These are phyloP conservation scores for Rhynchosporium graminicola DNA, from an alignment of 2,329 filamentous ascomycete species.

Conservation along the genomic window DNA sequence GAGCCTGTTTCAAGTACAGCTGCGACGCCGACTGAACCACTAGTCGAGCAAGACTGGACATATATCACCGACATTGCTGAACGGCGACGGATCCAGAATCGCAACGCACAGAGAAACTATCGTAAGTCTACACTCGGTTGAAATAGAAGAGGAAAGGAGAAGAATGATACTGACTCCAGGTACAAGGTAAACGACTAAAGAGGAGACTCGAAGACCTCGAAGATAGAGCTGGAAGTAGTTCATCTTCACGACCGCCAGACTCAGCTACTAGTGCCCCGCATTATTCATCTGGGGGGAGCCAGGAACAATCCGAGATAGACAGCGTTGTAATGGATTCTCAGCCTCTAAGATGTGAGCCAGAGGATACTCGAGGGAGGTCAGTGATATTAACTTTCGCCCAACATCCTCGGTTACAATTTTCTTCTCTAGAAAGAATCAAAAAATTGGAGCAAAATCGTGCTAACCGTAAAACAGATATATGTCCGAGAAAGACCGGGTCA, in stretches of 20 bases:
- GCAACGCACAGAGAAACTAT: conserved; percentile 37
- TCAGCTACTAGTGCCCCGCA: neutral
- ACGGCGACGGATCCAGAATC: conserved; percentile 39
- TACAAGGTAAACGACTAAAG: conserved; percentile 9
- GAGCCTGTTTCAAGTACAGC: neutral
- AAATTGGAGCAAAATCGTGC: too few relatives aligned
- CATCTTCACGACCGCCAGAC: neutral
- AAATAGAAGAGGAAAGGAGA: neutral
- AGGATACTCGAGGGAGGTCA: neutral
- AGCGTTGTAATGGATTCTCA: neutral
- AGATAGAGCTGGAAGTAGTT: conserved; percentile 1
- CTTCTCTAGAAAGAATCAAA: too few relatives aligned
- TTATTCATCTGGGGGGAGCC: neutral
- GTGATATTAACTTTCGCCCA: too few relatives aligned
- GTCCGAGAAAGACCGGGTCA: neutral
- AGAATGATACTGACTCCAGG: neutral
- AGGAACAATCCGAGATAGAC: neutral
- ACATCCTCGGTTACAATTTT: too few relatives aligned
- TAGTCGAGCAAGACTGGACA: conserved; percentile 13
- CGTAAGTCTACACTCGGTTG: neutral
- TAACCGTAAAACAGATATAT: neutral
- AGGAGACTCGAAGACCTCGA: conserved; percentile 15
- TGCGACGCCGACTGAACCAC: neutral
- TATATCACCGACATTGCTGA: conserved; percentile 13
- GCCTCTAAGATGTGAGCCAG: neutral